These are phyloP conservation scores for Gossypium mustelinum DNA, from an alignment of 345 rosid genomes.

Conservation along the genomic window DNA sequence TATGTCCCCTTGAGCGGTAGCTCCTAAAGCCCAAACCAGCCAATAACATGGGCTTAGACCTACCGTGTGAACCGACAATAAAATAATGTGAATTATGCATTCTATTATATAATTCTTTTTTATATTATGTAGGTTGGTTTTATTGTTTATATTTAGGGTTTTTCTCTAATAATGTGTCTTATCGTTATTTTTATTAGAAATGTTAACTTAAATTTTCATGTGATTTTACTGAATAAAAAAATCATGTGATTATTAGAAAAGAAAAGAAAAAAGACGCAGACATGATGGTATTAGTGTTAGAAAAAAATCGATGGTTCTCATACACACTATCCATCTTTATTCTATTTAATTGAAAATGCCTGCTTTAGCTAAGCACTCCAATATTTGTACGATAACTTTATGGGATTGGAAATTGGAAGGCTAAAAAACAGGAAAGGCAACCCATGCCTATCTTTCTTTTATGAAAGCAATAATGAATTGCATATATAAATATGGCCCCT, in stretches of 20 bases:
- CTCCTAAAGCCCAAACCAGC: constrained; percentile 25
- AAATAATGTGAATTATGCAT: not conserved
- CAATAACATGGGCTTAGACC: constrained; percentile 28
- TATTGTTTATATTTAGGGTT: too few relatives aligned
- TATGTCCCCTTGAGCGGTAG: not conserved
- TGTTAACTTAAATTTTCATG: too few relatives aligned
- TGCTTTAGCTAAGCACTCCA: constrained; percentile 6
- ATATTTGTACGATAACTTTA: constrained; percentile 12
- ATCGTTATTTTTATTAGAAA: too few relatives aligned
- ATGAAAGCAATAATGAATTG: constrained; percentile 10
- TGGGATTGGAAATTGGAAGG: too few relatives aligned
- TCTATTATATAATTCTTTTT: not conserved
- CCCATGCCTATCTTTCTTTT: not conserved
- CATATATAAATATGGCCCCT: not conserved
- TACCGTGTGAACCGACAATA: constrained; percentile 7
- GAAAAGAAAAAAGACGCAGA: too few relatives aligned
- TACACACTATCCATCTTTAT: not conserved
- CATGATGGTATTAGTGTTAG: too few relatives aligned
- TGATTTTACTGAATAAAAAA: too few relatives aligned
- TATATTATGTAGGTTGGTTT: too few relatives aligned
- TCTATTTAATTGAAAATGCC: not conserved
- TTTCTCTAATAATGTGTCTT: too few relatives aligned
- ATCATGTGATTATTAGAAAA: not conserved
- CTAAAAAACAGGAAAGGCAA: not conserved
- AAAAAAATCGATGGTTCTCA: not conserved